phyloP scores from a whole-genome alignment of 1,139 yeast genomes.

The Saccharomyces hybrid region DNA sequence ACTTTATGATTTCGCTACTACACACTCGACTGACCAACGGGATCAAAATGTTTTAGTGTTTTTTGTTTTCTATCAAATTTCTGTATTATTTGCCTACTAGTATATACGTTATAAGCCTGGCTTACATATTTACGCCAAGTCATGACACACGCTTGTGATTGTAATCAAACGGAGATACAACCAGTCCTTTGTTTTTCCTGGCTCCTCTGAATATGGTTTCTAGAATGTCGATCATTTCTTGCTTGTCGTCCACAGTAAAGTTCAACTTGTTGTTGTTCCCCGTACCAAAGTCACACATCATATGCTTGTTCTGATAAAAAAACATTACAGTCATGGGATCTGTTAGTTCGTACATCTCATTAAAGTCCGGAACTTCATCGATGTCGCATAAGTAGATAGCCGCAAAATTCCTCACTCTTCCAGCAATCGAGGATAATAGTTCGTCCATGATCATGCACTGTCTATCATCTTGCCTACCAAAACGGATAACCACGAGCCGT shows the following conservation, averaged over 20 bases:
- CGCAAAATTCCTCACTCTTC: constrained; percentile 80
- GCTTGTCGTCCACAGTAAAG: constrained; percentile 69
- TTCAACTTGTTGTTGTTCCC: constrained; percentile 94
- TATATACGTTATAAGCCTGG: background rate
- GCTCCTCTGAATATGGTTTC: constrained; percentile 92
- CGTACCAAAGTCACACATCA: constrained; percentile 98
- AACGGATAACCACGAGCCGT: constrained; percentile 75
- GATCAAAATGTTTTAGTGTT: too few species aligned
- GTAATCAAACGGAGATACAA: constrained; percentile 57
- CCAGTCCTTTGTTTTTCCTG: constrained; percentile 84
- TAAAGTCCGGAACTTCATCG: constrained; percentile 84
- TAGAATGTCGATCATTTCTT: constrained; percentile 82
- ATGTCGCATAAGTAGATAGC: constrained; percentile 82
- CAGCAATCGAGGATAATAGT: constrained; percentile 67
- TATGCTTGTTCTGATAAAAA: constrained; percentile 86
- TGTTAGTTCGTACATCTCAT: constrained; percentile 78
- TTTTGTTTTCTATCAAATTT: background rate
- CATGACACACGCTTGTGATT: constrained; percentile 22
- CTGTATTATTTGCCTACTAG: background rate
- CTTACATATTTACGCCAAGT: background rate
- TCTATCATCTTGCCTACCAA: constrained; percentile 69
- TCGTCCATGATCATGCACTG: constrained; percentile 92
- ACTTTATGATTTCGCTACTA: background rate
- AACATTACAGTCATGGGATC: constrained; percentile 93
- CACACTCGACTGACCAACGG: too few species aligned